Base-by-base conservation (phyloP, 768 basidiomycete genomes). In the Pholiota microspora region DNA sequence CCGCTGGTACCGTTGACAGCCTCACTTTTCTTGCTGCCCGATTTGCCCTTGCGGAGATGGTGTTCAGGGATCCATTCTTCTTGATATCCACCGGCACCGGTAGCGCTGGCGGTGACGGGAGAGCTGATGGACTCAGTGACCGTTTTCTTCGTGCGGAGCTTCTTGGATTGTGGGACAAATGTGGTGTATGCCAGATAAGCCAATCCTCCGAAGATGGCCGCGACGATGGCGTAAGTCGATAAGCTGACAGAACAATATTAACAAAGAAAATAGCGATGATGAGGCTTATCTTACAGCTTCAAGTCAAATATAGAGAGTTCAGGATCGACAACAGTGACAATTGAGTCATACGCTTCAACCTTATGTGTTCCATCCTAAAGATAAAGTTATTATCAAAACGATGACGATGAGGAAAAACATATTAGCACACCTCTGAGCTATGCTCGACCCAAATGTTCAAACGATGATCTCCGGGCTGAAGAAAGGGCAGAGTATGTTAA, bases 51-150 rank as follows among this genome's bases (percentile, higher is more conserved):
- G 75, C 82, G 88, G 57, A 92, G 73, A 62, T 93, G 92, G 64
- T 92, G 89, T 60, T 88, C 88, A n/a, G 92, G 92, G 60, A 94
- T 94, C 92, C 92, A 94, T 64, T 94, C 92, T 65, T 93, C 89
- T 63, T 89, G 83, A 61, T 93, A 92, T 40, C 83, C 85, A 34
- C 84, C 80, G 2, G 84, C 77, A 31, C 84, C 82, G 21, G 83
- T 83, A 28, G 85, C 84, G 6, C 86, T 86, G 31, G 80, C 79
- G 7, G 81, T 59, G 32, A 80, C 77, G 7, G 87, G 81, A 3
- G 82, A 69, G 53, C 80, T 84, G 49, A 81, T 74, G 5, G 76
- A 65, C 7, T 72, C 55, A 18, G 77, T 60, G 1, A 73, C 64
- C 23, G 73, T 57, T 58, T 80, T 83, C 59, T 75, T 76, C 51